A percentile compares a stretch with the other conserved stretches of the same genome.
Evolutionary conservation across 768 basidiomycete species (phyloP).

Genomic region (Amanita molliuscula): DNA sequence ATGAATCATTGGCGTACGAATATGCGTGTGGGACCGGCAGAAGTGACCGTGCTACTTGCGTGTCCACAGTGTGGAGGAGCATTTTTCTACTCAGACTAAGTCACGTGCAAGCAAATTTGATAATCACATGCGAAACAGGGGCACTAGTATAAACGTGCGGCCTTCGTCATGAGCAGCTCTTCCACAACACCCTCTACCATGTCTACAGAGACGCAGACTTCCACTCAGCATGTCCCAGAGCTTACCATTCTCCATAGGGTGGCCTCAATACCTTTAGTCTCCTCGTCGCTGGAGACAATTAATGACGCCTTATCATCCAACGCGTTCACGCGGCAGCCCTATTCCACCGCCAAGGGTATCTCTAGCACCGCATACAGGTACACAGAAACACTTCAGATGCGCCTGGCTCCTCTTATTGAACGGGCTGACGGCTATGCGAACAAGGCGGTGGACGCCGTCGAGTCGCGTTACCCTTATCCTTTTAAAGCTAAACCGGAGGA

Average conservation of each 20-base stretch:
- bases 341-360: conserved; percentile 52
- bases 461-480: conserved; percentile 65
- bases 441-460: conserved; percentile 64
- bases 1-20: too few species aligned
- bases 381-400: conserved; percentile 55
- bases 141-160: conserved; percentile 1
- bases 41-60: too few species aligned
- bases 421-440: conserved; percentile 60
- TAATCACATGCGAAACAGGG: conserved; percentile 9
- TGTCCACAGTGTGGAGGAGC: too few species aligned
- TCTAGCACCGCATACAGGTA: conserved; percentile 49
- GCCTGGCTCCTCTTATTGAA: conserved; percentile 54
- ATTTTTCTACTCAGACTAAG: background rate
- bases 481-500: conserved; percentile 71
- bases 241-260: conserved; percentile 55
- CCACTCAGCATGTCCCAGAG: conserved; percentile 28
- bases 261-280: conserved; percentile 64
- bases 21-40: too few species aligned
- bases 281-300: conserved; percentile 49
- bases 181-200: conserved; percentile 5
- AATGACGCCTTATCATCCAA: conserved; percentile 51
- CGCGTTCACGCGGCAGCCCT: conserved; percentile 52
- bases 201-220: conserved; percentile 13
- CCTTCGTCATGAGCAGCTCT: background rate
- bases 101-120: background rate